Evolutionary conservation across 2,329 filamentous ascomycete species (phyloP).

Genomic region (Pyrenophora seminiperda): DNA sequence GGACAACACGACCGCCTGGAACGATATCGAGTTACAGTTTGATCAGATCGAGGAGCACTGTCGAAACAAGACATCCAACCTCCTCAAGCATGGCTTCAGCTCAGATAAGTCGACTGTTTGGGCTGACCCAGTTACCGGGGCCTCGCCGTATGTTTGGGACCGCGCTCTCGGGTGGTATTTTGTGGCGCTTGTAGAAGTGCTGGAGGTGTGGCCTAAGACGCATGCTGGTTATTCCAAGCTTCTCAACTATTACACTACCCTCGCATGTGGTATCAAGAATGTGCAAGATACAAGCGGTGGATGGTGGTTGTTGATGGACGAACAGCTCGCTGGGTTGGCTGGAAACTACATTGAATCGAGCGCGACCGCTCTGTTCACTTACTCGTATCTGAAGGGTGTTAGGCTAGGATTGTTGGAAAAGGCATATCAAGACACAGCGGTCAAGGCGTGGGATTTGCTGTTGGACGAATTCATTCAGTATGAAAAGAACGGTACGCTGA

Average conservation of each 20-base stretch:
- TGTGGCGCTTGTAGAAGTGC: slow-evolving; percentile 53
- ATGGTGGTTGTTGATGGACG: slow-evolving; percentile 65
- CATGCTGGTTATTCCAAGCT: slow-evolving; percentile 48
- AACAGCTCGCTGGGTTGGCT: slow-evolving; percentile 49
- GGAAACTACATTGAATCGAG: slow-evolving; percentile 68
- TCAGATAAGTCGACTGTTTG: slow-evolving; percentile 43
- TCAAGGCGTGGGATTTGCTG: slow-evolving; percentile 54
- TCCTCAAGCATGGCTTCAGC: slow-evolving; percentile 46
- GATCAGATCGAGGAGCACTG: slow-evolving; percentile 45
- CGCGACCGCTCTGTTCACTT: slow-evolving; percentile 59
- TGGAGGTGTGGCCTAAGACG: slow-evolving; percentile 53
- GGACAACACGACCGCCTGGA: slow-evolving; percentile 49
- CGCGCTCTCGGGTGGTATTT: slow-evolving; percentile 49
- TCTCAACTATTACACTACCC: slow-evolving; percentile 48
- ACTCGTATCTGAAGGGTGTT: slow-evolving; percentile 44
- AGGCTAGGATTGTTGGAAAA: slow-evolving; percentile 41
- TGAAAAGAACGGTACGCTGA: slow-evolving; percentile 54
- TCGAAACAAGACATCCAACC: slow-evolving; percentile 40
- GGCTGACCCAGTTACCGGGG: slow-evolving; percentile 45
- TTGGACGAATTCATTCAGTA: slow-evolving; percentile 54
- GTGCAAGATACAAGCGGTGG: slow-evolving; percentile 55
- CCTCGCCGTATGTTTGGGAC: slow-evolving; percentile 46
- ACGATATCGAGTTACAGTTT: slow-evolving; percentile 50
- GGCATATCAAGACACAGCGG: slow-evolving; percentile 47
- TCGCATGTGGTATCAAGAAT: slow-evolving; percentile 51